Evolutionary conservation across 192 early-diverging fungal species (phyloP).

Genomic region (Lobosporangium transversale): DNA sequence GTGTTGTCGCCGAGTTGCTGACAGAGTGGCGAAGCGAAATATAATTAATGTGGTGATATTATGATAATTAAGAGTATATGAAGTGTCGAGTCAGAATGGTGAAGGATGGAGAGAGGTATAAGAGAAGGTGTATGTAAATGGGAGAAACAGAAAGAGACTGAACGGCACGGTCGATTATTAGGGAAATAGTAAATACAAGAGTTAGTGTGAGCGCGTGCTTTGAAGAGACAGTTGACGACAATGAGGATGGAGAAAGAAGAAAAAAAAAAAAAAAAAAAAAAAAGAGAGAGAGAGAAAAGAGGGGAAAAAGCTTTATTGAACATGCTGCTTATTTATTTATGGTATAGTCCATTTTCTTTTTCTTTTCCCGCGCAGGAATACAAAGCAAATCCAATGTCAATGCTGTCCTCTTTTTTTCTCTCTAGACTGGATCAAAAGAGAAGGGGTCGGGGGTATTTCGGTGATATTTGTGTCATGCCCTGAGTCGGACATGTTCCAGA

Average conservation of each 20-base stretch:
- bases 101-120: background rate
- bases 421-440: background rate
- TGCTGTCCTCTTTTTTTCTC: background rate
- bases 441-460: background rate
- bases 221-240: background rate
- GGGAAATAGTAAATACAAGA: background rate
- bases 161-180: background rate
- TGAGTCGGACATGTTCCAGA: no score
- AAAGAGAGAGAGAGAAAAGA: slow-evolving; percentile 3
- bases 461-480: no score
- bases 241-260: background rate
- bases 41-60: no score
- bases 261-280: background rate
- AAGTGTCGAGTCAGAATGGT: background rate
- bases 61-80: background rate
- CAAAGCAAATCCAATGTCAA: background rate
- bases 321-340: background rate
- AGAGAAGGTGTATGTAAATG: background rate
- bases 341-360: background rate
- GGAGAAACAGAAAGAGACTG: background rate
- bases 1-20: background rate
- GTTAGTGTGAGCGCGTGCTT: background rate
- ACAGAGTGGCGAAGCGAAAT: background rate
- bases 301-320: background rate
- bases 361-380: background rate